phyloP scores from a whole-genome alignment of 2,329 filamentous ascomycete species.

The Stylonectria norvegica region DNA sequence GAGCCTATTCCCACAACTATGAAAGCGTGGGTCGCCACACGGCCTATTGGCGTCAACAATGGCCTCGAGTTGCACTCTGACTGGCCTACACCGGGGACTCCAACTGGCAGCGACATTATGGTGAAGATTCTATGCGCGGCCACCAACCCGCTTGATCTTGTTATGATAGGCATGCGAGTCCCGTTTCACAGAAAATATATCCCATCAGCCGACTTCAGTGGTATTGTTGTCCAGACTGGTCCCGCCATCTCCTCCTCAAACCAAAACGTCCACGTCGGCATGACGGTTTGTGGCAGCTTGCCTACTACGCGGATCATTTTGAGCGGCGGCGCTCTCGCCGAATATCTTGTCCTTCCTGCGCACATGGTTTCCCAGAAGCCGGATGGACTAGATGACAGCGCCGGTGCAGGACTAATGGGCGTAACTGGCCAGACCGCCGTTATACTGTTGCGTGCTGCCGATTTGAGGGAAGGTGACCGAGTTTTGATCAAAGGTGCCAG shows the following conservation, averaged over 20 bases:
- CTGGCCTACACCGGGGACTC: conserved; percentile 1
- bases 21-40: neutral
- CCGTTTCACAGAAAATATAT: neutral
- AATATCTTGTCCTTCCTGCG: conserved; percentile 33
- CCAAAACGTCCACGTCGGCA: neutral
- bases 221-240: neutral
- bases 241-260: neutral
- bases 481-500: conserved; percentile 25
- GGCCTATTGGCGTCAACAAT: neutral
- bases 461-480: conserved; percentile 17
- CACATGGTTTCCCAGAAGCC: conserved; percentile 29
- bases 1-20: neutral
- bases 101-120: conserved; percentile 1
- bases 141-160: conserved; percentile 4
- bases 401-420: conserved; percentile 30
- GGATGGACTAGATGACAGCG: conserved; percentile 11
- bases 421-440: conserved; percentile 34
- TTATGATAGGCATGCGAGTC: neutral
- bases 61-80: neutral
- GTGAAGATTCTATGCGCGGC: conserved; percentile 1
- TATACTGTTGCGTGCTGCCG: conserved; percentile 24
- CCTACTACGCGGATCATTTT: conserved; percentile 1
- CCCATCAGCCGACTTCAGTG: neutral
- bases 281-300: conserved; percentile 4
- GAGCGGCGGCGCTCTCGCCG: conserved; percentile 33